These are phyloP conservation scores for Pachyrhizus erosus DNA, from an alignment of 306 rosid genomes.

Conservation along the genomic window DNA sequence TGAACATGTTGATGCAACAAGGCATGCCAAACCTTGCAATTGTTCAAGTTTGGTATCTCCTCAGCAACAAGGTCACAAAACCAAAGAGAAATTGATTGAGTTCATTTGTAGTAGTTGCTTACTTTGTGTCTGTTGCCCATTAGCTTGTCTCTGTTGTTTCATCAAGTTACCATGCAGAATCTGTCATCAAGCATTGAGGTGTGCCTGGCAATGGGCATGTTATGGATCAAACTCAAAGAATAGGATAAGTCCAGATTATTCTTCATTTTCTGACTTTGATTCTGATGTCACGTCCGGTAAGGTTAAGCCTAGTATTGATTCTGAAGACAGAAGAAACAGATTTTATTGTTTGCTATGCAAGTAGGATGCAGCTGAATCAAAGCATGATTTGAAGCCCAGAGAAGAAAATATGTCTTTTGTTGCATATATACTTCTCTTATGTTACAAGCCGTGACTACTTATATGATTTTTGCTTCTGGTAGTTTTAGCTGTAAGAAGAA, in stretches of 20 bases:
- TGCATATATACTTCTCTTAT: not conserved
- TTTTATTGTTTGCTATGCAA: not conserved
- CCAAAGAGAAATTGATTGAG: conserved; percentile 46
- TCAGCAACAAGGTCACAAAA: conserved; percentile 33
- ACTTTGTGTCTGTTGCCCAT: conserved; percentile 62
- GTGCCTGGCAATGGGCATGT: conserved; percentile 48
- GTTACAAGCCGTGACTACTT: not conserved
- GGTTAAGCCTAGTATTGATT: conserved; percentile 29
- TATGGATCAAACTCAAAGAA: conserved; percentile 48
- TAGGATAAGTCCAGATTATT: conserved; percentile 50
- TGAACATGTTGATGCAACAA: conserved; percentile 16
- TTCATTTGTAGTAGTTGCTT: conserved; percentile 60
- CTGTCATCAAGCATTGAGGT: conserved; percentile 48
- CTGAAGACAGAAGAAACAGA: conserved; percentile 23
- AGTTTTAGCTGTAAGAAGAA: not conserved
- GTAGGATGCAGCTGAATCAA: conserved; percentile 8
- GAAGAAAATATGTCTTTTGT: not conserved
- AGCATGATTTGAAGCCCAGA: not conserved
- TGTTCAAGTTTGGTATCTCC: conserved; percentile 31
- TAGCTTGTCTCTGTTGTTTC: conserved; percentile 57
- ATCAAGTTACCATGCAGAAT: conserved; percentile 61
- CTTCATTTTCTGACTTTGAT: conserved; percentile 78
- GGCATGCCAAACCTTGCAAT: conserved; percentile 1
- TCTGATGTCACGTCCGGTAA: conserved; percentile 39
- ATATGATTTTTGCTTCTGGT: conserved; percentile 21